These are phyloP conservation scores for Trametes elegans DNA, from an alignment of 768 basidiomycete species.

Conservation along the genomic window DNA sequence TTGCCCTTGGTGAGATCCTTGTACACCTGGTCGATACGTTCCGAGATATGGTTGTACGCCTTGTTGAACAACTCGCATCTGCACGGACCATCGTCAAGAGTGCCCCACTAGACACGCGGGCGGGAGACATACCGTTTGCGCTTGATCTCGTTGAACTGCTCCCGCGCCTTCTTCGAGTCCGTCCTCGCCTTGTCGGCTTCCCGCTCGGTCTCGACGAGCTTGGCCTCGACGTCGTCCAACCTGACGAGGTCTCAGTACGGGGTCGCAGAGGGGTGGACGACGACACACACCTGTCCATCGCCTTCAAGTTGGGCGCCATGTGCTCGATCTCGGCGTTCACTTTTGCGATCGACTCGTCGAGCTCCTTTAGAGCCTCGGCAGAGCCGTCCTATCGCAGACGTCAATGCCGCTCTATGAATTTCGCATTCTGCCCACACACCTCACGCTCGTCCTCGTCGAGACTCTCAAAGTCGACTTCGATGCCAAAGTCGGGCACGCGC, in stretches of 20 bases:
- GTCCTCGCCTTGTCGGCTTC: conserved; percentile 92
- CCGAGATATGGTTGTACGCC: conserved; percentile 95
- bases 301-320: conserved; percentile 97
- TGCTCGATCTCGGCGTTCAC: conserved; percentile 80
- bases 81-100: neutral
- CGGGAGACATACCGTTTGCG: conserved; percentile 55
- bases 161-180: conserved; percentile 86
- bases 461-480: conserved; percentile 81
- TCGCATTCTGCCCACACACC: conserved; percentile 34
- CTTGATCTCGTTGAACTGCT: conserved; percentile 87
- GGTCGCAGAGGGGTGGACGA: neutral
- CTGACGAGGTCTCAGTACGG: conserved; percentile 33
- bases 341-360: conserved; percentile 72
- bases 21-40: conserved; percentile 92
- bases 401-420: neutral
- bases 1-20: conserved; percentile 97
- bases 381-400: conserved; percentile 48
- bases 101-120: neutral
- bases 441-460: conserved; percentile 75
- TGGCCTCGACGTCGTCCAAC: conserved; percentile 80
- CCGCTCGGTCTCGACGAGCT: conserved; percentile 83
- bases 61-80: conserved; percentile 89
- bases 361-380: conserved; percentile 60
- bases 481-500: conserved; percentile 76
- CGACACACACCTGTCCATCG: conserved; percentile 72